These are phyloP conservation scores for Boletus sensibilis DNA, from an alignment of 768 basidiomycete genomes.

Conservation along the genomic window DNA sequence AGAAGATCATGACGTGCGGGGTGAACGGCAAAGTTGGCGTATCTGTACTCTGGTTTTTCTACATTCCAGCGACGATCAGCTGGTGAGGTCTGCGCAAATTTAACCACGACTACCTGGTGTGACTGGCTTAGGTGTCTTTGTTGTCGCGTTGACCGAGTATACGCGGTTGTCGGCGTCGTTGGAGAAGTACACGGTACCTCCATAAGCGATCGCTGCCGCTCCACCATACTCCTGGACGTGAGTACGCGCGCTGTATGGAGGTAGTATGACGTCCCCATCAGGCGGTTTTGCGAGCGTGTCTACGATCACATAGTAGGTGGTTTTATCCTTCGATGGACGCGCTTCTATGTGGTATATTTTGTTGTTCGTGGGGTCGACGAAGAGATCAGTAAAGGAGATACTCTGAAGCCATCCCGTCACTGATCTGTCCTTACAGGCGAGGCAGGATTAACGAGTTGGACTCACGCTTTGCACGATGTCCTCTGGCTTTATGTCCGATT, in stretches of 20 bases:
- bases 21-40: constrained; percentile 60
- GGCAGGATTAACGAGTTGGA: constrained; percentile 6
- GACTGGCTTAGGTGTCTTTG: constrained; percentile 43
- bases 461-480: constrained; percentile 47
- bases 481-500: constrained; percentile 54
- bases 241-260: constrained; percentile 55
- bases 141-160: constrained; percentile 37
- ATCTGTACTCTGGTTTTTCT: constrained; percentile 44
- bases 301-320: constrained; percentile 57
- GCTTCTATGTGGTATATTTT: constrained; percentile 56
- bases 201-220: constrained; percentile 52
- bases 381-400: constrained; percentile 39
- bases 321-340: constrained; percentile 55
- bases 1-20: constrained; percentile 53
- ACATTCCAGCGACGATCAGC: constrained; percentile 3
- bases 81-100: not conserved
- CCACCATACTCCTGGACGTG: constrained; percentile 76
- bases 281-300: constrained; percentile 40
- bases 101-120: constrained; percentile 51
- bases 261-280: constrained; percentile 56
- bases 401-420: constrained; percentile 22
- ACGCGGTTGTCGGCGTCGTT: constrained; percentile 52
- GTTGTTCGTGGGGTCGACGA: constrained; percentile 51
- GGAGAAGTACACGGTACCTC: constrained; percentile 57
- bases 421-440: not conserved